These are phyloP conservation scores for Aureoboletus auriporus DNA, from an alignment of 768 basidiomycete genomes.

Conservation along the genomic window DNA sequence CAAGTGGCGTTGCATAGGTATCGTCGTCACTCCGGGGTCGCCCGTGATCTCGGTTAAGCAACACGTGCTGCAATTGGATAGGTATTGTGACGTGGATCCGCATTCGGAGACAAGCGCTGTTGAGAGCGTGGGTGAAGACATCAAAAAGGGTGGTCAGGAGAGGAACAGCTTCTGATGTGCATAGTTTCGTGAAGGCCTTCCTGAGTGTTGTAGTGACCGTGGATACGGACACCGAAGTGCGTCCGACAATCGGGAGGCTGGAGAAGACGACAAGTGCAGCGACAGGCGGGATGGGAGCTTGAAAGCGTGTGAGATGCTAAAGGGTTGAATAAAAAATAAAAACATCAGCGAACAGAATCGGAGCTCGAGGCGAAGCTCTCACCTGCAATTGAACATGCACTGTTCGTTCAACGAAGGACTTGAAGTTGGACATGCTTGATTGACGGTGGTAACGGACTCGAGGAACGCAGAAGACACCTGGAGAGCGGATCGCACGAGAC, in stretches of 20 bases:
- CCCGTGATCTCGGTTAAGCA: not conserved
- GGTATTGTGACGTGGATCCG: slow-evolving; percentile 10
- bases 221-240: not conserved
- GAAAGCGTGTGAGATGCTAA: slow-evolving; percentile 5
- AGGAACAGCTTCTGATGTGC: not conserved
- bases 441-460: not conserved
- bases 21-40: slow-evolving; percentile 6
- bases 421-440: slow-evolving; percentile 4
- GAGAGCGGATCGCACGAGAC: not conserved
- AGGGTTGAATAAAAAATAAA: not conserved
- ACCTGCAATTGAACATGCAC: slow-evolving; percentile 9
- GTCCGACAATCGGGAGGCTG: slow-evolving; percentile 6
- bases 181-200: slow-evolving; percentile 3
- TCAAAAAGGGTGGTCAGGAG: slow-evolving; percentile 7
- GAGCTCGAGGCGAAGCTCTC: not conserved
- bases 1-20: slow-evolving; percentile 19
- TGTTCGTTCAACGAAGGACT: slow-evolving; percentile 9
- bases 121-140: slow-evolving; percentile 11
- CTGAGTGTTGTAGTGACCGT: slow-evolving; percentile 3
- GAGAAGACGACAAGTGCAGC: slow-evolving; percentile 10
- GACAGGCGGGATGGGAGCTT: slow-evolving; percentile 1
- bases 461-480: not conserved
- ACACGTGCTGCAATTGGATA: slow-evolving; percentile 7
- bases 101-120: slow-evolving; percentile 12
- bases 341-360: not conserved